Evolutionary conservation across 2,329 filamentous ascomycete species (phyloP).

Genomic region (Dryadomyces quercus-mongolicae): DNA sequence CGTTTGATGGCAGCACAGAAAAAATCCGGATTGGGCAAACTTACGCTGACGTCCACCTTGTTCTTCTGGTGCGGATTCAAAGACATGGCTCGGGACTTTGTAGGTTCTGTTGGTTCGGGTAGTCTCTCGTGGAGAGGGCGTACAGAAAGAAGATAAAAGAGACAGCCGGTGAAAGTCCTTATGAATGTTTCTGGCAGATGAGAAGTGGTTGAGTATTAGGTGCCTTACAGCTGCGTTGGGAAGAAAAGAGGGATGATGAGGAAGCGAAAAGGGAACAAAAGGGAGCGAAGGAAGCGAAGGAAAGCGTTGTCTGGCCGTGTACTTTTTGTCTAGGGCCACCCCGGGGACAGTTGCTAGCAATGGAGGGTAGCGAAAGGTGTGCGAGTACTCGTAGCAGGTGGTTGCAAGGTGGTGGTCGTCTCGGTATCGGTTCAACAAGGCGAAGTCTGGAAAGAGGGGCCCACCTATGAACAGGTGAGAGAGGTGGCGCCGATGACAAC

Average conservation of each 20-base stretch:
- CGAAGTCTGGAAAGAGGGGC: not conserved
- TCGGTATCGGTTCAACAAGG: not conserved
- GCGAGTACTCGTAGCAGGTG: not conserved
- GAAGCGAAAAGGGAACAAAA: not conserved
- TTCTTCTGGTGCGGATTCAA: slow-evolving; percentile 97
- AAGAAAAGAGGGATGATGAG: not conserved
- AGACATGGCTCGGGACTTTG: slow-evolving; percentile 2
- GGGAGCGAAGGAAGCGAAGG: not conserved
- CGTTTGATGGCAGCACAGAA: not conserved
- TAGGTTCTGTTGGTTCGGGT: not conserved
- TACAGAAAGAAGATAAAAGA: not conserved
- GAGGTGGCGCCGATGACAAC: not conserved
- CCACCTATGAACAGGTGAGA: not conserved
- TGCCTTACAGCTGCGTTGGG: not conserved
- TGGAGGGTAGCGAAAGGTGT: not conserved
- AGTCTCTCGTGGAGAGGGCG: not conserved
- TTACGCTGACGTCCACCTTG: slow-evolving; percentile 91
- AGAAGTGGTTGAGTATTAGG: not conserved
- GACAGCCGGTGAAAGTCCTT: not conserved
- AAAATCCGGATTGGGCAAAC: slow-evolving; percentile 18
- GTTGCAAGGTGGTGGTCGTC: not conserved
- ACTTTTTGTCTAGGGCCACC: not conserved
- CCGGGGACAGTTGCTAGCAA: not conserved
- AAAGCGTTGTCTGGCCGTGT: not conserved
- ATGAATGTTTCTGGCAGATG: not conserved